Base-by-base conservation (phyloP, 441 rosid species). In the Populus hybrid region DNA sequence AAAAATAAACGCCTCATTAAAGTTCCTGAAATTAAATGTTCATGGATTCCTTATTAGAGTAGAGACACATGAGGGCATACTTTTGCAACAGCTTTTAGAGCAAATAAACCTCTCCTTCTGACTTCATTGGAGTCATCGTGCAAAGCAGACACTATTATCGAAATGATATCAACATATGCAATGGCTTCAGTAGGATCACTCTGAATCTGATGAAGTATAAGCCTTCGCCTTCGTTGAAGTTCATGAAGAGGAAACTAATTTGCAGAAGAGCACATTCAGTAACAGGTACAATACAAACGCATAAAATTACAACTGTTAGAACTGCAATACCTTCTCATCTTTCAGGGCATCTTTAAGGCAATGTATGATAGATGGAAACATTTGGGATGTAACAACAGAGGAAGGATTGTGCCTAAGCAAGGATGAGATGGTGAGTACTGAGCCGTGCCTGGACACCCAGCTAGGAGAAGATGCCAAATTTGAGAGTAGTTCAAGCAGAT, bases 111-210 rank as follows among this genome's bases (percentile, higher is more conserved):
- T 84, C 94, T 91, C 84, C 98, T 91, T 80, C 99, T 88, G 76
- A 95, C 99, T 87, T 95, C 99, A 79, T 99, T 97, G 26, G 99
- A 97, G 81, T 97, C 99, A 84, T 97, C 99, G 38, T 79, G 90
- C 86, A 97, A 84, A 71, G 95, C 94, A 40, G 89, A 88, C 73
- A 91, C 94, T 38, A 92, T 68, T 2, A 91, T 80, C 65, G 88
- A 88, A 70, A 95, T 80, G 77, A 88, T 78, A 84, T 95, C 97
- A 5, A 76, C 81, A 35, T 85, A 84, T 66, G 81, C 73, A 64
- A 80, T 35, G 32, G 85, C 73, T 84, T 86, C 89, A 46, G 88
- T 84, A 69, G 91, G 91, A 82, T 91, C 92, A 32, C 59, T 87
- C 75, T 84, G 86, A 73, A 85, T 81, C 82, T 91, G 92, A 81